Evolutionary conservation across 2,329 filamentous ascomycete species (phyloP), one percentile per base, ranked within the genome.

Genomic region (Trichophaea hybrida): DNA sequence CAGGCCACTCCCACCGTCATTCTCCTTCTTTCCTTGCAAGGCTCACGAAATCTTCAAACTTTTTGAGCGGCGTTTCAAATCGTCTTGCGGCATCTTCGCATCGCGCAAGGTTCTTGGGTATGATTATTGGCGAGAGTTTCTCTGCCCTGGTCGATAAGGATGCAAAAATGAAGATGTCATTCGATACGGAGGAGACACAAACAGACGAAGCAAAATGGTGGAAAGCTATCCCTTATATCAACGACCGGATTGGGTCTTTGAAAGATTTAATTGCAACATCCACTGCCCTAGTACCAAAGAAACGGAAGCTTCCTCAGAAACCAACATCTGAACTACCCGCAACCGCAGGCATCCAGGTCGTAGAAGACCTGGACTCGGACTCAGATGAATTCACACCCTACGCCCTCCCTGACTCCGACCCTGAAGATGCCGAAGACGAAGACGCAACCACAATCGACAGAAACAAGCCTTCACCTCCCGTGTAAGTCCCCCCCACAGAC

Each of bases 381-480:
- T 79, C 82, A 35, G 80, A 84, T 13, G 85, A 86, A 61, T 75
- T 97, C 1, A 75, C 81, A 1, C 80, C 87, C 0, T 95, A 96
- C 67, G 80, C 80, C 12, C 96, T 95, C 70, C 88, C 88, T 0
- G 87, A 88, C 68, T 89, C 86, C 1, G 93, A 98, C 66, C 79
- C 82, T 0, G 88, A 94, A 69, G 93, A 98, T 69, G 91, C 88
- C 69, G 91, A 88, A 0, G 89, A 96, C 59, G 90, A 96, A 40
- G 94, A 98, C 67, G 84, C 93, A 4, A 94, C 89, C 0, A 75
- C 95, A 15, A 79, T 97, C 52, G 84, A 86, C 59, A 80, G 90
- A 12, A 83, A 93, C 71, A 96, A 93, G 67, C 80, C 85, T 24
- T 85, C 80, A 60, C 80, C 88, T 0, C 93, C 93, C 1, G 89